phyloP scores from a whole-genome alignment of 192 early-diverging fungal genomes.

The Backusella morwellensis region DNA sequence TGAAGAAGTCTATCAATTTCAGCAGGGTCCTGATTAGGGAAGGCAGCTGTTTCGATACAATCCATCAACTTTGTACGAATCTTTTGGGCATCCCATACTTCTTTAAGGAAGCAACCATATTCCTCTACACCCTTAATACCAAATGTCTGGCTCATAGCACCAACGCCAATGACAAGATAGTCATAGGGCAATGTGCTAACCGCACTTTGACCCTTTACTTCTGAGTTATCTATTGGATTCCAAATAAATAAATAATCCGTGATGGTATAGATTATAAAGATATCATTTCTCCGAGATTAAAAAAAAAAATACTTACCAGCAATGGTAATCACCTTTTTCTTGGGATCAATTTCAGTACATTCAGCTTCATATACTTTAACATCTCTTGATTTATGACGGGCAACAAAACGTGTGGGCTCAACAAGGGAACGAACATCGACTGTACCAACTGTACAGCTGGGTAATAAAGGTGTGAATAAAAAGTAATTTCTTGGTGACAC shows the following conservation, averaged over 20 bases:
- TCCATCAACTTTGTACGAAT: slow-evolving; percentile 80
- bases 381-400: slow-evolving; percentile 82
- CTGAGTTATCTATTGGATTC: slow-evolving; percentile 56
- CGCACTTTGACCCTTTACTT: slow-evolving; percentile 59
- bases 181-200: slow-evolving; percentile 66
- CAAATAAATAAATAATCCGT: slow-evolving; percentile 1
- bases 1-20: slow-evolving; percentile 74
- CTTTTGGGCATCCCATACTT: slow-evolving; percentile 74
- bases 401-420: slow-evolving; percentile 84
- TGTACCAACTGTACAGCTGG: slow-evolving; percentile 83
- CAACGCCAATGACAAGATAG: slow-evolving; percentile 72
- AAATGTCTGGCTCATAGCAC: slow-evolving; percentile 79
- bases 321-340: slow-evolving; percentile 73
- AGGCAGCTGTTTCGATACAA: slow-evolving; percentile 67
- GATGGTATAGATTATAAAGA: background rate
- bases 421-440: slow-evolving; percentile 86
- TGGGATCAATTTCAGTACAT: slow-evolving; percentile 84
- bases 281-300: slow-evolving; percentile 33
- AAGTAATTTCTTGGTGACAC: slow-evolving; percentile 90
- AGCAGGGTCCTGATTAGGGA: slow-evolving; percentile 68
- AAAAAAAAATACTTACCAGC: slow-evolving; percentile 53
- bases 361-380: slow-evolving; percentile 88
- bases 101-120: slow-evolving; percentile 76
- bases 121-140: slow-evolving; percentile 76
- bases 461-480: slow-evolving; percentile 72